A percentile compares a stretch with the other conserved stretches of the same genome.
Evolutionary conservation across 257 asterid genomes (phyloP).

Genomic region (Verbena officinalis): DNA sequence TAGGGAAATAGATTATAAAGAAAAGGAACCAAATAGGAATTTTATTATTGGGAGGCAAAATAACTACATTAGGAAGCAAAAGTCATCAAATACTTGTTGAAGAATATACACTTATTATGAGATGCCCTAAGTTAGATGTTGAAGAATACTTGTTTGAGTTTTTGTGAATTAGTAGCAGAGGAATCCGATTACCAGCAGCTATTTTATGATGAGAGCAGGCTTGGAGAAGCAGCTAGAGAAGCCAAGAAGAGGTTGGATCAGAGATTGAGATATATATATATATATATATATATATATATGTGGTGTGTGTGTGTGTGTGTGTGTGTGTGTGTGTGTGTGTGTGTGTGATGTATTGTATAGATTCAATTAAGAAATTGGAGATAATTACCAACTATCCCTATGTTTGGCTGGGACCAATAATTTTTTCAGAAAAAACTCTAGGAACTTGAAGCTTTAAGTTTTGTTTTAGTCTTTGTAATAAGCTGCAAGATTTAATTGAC

Average conservation of each 20-base stretch:
- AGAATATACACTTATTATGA: neutral
- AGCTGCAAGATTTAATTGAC: neutral
- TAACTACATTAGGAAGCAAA: neutral
- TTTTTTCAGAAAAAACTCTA: too few relatives aligned
- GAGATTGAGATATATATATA: constrained; percentile 39
- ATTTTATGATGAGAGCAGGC: constrained; percentile 27
- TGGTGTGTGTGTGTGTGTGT: too few relatives aligned
- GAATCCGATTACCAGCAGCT: constrained; percentile 34
- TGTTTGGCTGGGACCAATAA: neutral
- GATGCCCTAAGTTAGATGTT: too few relatives aligned
- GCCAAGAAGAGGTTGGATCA: constrained; percentile 65
- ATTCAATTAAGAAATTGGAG: neutral
- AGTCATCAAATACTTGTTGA: neutral
- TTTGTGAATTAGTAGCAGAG: constrained; percentile 43
- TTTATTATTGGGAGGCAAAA: neutral
- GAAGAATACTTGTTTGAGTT: too few relatives aligned
- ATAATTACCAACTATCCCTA: too few relatives aligned
- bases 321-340: too few relatives aligned
- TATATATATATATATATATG: constrained; percentile 21
- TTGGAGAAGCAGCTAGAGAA: constrained; percentile 37
- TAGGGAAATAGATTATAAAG: too few relatives aligned
- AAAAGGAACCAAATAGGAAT: too few relatives aligned
- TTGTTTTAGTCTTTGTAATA: too few relatives aligned
- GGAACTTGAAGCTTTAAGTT: too few relatives aligned
- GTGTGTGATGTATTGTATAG: neutral